A percentile compares a stretch with the other conserved stretches of the same genome.
Evolutionary conservation across 1,284 basidiomycete genomes (phyloP).

Genomic region (Trametes hirsuta): DNA sequence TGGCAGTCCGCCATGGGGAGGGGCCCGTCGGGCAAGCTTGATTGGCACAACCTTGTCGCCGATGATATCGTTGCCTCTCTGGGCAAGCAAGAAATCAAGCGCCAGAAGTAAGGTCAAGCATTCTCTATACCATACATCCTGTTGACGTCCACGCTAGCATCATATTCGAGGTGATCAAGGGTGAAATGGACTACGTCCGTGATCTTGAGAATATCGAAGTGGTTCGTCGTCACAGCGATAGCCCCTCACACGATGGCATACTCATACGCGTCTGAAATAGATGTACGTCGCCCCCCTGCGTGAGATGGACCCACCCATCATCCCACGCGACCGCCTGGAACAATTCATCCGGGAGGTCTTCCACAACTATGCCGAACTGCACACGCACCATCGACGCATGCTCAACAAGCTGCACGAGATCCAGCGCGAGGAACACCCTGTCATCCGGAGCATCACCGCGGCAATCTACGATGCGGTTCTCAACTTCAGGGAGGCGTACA

Average conservation of each 20-base stretch:
- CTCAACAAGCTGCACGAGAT: conserved; percentile 84
- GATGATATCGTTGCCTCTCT: conserved; percentile 66
- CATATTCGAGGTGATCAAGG: conserved; percentile 95
- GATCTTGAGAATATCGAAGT: conserved; percentile 90
- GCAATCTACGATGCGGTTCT: conserved; percentile 87
- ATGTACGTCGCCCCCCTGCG: conserved; percentile 80
- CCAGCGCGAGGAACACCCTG: conserved; percentile 89
- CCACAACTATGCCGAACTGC: conserved; percentile 87
- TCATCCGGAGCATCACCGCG: conserved; percentile 84
- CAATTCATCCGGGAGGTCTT: conserved; percentile 91
- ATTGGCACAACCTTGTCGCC: conserved; percentile 89
- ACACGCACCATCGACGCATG: conserved; percentile 71
- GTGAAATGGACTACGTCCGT: conserved; percentile 93
- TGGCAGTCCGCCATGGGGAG: conserved; percentile 87
- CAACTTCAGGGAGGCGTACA: conserved; percentile 92
- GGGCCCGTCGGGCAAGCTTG: conserved; percentile 73
- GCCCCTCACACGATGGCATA: not conserved
- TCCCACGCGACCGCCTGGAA: conserved; percentile 72
- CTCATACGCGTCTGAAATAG: conserved; percentile 39
- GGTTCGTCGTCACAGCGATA: conserved; percentile 44
- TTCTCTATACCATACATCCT: not conserved
- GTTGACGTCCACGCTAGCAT: conserved; percentile 51
- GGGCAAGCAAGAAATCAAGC: conserved; percentile 77
- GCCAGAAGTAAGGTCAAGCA: conserved; percentile 75
- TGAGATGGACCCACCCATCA: conserved; percentile 75